Base-by-base conservation (phyloP, 257 asterid genomes). In the Capsicum chinense region DNA sequence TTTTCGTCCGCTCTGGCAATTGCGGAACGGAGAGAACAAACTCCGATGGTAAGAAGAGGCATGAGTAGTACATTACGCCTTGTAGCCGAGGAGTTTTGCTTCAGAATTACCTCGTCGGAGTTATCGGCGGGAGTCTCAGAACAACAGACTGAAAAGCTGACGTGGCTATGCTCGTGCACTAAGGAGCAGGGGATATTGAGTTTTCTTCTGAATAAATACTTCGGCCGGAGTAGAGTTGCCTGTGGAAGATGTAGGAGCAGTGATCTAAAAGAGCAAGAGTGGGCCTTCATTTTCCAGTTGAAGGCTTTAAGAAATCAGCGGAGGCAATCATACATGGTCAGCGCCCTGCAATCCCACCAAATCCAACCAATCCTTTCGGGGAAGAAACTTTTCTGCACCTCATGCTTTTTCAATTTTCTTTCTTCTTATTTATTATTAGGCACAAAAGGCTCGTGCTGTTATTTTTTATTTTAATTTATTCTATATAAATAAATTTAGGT, bases 1-100 rank as follows among this genome's bases (percentile, higher is more conserved):
- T 90, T 89, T 81, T 94, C 97, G 11, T 92, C 97, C 39, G 97
- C 97, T 88, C 87, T 92, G n/a, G 95, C 94, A 80, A 91, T 88
- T 80, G 94, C 91, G 52, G 95, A 89, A 8, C 89, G 91, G 47
- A 94, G 84, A 48, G 90, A 88, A 68, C 92, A 87, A 71, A 93
- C 93, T 88, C 97, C 97, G 80, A 86, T 60, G 17, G 90, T 90
- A 78, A 94, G 85, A 58, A 93, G 83, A 11, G 97, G 95, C 81
- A 94, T 83, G 74, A 90, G 44, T 9, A 94, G 84, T 87, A 92
- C 90, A 79, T 89, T 87, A 44, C 98, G 95, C 83, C 98, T 88
- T 81, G 83, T 90, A 59, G 85, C 78, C 3, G 60, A 33, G 21
- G 48, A 21, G 47, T 26, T 52, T 69, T 16, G 56, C 79, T 69